phyloP scores from a whole-genome alignment of 495 filamentous ascomycete genomes.

The Hypoxylon fuscum region DNA sequence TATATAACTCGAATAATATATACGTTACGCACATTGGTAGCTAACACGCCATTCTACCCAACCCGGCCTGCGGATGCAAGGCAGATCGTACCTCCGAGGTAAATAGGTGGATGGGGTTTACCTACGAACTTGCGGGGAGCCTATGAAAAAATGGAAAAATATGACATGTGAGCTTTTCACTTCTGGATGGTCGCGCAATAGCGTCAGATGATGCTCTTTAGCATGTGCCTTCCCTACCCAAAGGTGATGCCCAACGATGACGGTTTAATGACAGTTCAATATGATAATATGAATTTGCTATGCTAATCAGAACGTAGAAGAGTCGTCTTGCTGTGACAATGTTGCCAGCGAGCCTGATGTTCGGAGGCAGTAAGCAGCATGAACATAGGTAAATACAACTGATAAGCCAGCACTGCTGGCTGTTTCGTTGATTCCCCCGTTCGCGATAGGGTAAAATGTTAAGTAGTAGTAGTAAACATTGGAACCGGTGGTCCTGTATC shows the following conservation, averaged over 20 bases:
- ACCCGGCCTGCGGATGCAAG: slow-evolving; percentile 7
- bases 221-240: background rate
- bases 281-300: slow-evolving; percentile 20
- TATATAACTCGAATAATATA: slow-evolving; percentile 24
- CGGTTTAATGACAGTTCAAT: background rate
- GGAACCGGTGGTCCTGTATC: slow-evolving; percentile 3
- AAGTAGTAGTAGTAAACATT: slow-evolving; percentile 17
- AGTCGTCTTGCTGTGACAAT: slow-evolving; percentile 9
- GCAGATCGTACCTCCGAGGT: slow-evolving; percentile 2
- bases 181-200: background rate
- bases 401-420: background rate
- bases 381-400: slow-evolving; percentile 7
- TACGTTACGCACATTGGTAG: slow-evolving; percentile 7
- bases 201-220: background rate
- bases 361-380: background rate
- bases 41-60: slow-evolving; percentile 14
- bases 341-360: slow-evolving; percentile 4
- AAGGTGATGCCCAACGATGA: background rate
- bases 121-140: slow-evolving; percentile 1
- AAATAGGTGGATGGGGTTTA: background rate
- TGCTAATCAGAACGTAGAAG: slow-evolving; percentile 26
- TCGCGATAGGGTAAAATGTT: slow-evolving; percentile 10
- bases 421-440: background rate
- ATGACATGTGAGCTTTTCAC: slow-evolving; percentile 4
- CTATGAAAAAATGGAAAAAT: slow-evolving; percentile 7